Evolutionary conservation across 805 yeast genomes (phyloP).

Genomic region (Vanderwaltozyma yarrowii): DNA sequence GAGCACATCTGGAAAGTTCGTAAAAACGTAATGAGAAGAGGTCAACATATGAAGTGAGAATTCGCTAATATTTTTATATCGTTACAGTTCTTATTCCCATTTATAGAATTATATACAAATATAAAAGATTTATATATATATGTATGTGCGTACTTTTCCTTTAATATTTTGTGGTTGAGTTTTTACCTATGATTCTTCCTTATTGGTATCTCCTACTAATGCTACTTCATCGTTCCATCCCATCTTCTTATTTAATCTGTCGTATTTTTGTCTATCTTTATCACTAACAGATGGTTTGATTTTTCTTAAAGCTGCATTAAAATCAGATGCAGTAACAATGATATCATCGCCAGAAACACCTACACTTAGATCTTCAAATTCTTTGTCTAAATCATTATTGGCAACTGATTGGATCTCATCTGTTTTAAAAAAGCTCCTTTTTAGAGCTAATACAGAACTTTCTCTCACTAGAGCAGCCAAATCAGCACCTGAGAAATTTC

Average conservation of each 20-base stretch:
- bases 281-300: slow-evolving; percentile 90
- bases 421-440: slow-evolving; percentile 53
- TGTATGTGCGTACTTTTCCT: too few relatives aligned
- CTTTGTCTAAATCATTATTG: slow-evolving; percentile 38
- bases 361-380: slow-evolving; percentile 32
- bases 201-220: slow-evolving; percentile 10
- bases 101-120: neutral
- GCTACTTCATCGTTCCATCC: slow-evolving; percentile 52
- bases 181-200: too few relatives aligned
- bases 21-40: slow-evolving; percentile 42
- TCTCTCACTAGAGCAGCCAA: slow-evolving; percentile 84
- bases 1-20: slow-evolving; percentile 52
- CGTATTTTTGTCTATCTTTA: slow-evolving; percentile 68
- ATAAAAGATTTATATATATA: slow-evolving; percentile 1
- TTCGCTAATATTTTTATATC: neutral
- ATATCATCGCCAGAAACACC: slow-evolving; percentile 21
- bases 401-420: slow-evolving; percentile 34
- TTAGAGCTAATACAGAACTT: slow-evolving; percentile 83
- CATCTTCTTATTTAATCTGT: slow-evolving; percentile 58
- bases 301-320: slow-evolving; percentile 55
- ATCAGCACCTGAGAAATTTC: slow-evolving; percentile 95
- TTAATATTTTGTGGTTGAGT: too few relatives aligned
- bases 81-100: neutral
- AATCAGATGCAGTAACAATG: slow-evolving; percentile 60
- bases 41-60: slow-evolving; percentile 23